These are phyloP conservation scores for Penicillium sp. DNA, from an alignment of 2,329 filamentous ascomycete species.

Conservation along the genomic window DNA sequence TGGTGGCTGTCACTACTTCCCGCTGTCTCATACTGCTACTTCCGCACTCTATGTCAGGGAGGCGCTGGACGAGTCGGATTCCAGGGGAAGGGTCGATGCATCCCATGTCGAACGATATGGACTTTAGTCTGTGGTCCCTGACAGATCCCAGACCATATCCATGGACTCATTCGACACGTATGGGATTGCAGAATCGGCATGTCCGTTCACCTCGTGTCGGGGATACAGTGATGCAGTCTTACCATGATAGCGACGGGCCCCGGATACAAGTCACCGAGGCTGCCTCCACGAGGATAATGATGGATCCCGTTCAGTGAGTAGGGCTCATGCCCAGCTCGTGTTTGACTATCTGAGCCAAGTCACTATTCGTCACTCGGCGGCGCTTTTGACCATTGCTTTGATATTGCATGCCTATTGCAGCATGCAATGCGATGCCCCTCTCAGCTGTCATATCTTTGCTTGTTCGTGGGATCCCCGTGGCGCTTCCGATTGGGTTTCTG, in stretches of 20 bases:
- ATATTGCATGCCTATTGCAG: neutral
- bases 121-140: no score
- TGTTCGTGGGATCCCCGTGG: constrained; percentile 1
- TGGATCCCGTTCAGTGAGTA: neutral
- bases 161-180: no score
- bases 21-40: neutral
- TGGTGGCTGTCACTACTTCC: neutral
- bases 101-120: neutral
- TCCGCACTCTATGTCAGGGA: neutral
- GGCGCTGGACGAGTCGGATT: neutral
- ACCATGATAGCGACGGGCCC: no score
- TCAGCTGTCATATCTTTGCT: neutral
- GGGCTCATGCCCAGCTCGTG: neutral
- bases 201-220: no score
- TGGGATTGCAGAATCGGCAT: no score
- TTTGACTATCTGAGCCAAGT: neutral
- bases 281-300: neutral
- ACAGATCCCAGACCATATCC: no score
- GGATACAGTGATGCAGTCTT: no score
- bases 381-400: neutral
- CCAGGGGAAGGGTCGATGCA: neutral
- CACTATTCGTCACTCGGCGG: neutral
- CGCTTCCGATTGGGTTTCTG: no score
- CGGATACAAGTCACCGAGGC: no score
- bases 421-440: neutral